phyloP scores from a whole-genome alignment of 176 grass and related monocot species.

The Hordeum marinum region DNA sequence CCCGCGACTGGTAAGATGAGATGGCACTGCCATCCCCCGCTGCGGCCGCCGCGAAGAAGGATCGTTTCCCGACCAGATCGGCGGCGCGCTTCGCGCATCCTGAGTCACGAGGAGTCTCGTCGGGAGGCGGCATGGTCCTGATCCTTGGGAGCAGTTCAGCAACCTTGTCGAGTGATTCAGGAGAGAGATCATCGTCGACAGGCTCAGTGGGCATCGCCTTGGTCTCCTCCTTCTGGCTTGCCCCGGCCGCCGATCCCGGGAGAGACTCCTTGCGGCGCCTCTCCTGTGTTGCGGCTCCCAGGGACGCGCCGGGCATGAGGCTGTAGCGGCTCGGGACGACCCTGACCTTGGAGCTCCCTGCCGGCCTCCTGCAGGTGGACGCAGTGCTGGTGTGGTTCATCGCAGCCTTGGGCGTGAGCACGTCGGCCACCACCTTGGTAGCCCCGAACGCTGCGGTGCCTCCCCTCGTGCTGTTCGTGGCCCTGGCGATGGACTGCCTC shows the following conservation, averaged over 20 bases:
- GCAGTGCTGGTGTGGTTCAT: neutral
- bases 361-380: conserved; percentile 41
- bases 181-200: conserved; percentile 14
- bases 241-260: neutral
- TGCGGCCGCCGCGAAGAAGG: conserved; percentile 41
- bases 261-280: conserved; percentile 46
- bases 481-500: conserved; percentile 51
- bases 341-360: conserved; percentile 50
- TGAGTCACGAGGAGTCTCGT: conserved; percentile 65
- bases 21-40: conserved; percentile 1
- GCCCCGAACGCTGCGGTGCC: conserved; percentile 9
- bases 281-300: conserved; percentile 24
- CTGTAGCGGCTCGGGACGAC: conserved; percentile 84
- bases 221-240: neutral
- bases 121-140: conserved; percentile 40
- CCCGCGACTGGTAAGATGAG: conserved; percentile 33
- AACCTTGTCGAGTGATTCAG: conserved; percentile 57
- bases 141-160: conserved; percentile 67
- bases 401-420: conserved; percentile 11
- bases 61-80: conserved; percentile 49
- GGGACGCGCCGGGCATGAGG: conserved; percentile 28
- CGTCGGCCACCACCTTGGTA: conserved; percentile 19
- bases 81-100: conserved; percentile 74
- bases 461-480: conserved; percentile 23
- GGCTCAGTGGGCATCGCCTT: conserved; percentile 1